Evolutionary conservation across 2,329 filamentous ascomycete species (phyloP), one percentile per base, ranked within the genome.

Genomic region (Fusarium anguioides): DNA sequence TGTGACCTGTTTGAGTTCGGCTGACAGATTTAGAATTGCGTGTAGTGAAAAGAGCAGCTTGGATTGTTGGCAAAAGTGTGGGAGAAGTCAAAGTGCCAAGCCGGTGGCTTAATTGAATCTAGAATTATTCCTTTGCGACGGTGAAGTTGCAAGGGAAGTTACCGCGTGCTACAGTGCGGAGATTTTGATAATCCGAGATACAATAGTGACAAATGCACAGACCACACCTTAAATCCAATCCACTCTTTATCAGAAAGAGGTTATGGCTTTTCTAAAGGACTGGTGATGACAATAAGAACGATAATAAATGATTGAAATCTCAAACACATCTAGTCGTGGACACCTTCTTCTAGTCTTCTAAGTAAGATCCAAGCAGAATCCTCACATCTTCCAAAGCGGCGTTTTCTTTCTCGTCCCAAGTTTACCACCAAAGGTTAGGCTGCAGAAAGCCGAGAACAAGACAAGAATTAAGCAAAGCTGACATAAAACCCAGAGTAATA

Each of bases 191-290:
- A 70, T 72, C 72, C 76, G 75, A 21, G 9, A 41, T 33, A 3
- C 12, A 17, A 33, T 29, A 29, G 24, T 6, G 9, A 10, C 4
- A 0, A 0, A 6, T 21, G 77, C 77, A 78, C 75, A 66, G 76
- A 77, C 75, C 76, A 74, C 63, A 78, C 67, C 74, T 78, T 78
- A 78, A 75, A 69, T 61, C n/a, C 47, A 29, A 20, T 57, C 46
- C 64, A 7, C 24, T 29, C 23, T n/a, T 41, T 10, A 8, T 27
- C 15, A 21, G 20, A 27, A n/a, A 29, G 24, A 18, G n/a, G n/a
- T n/a, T n/a, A n/a, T n/a, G n/a, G n/a, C n/a, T n/a, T n/a, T n/a
- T n/a, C n/a, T n/a, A n/a, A n/a, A n/a, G n/a, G n/a, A n/a, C n/a
- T n/a, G n/a, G n/a, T n/a, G n/a, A n/a, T n/a, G n/a, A n/a, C n/a